Evolutionary conservation across 2,329 filamentous ascomycete genomes (phyloP), one percentile per base, ranked within the genome.

Genomic region (Colletotrichum tabaci): DNA sequence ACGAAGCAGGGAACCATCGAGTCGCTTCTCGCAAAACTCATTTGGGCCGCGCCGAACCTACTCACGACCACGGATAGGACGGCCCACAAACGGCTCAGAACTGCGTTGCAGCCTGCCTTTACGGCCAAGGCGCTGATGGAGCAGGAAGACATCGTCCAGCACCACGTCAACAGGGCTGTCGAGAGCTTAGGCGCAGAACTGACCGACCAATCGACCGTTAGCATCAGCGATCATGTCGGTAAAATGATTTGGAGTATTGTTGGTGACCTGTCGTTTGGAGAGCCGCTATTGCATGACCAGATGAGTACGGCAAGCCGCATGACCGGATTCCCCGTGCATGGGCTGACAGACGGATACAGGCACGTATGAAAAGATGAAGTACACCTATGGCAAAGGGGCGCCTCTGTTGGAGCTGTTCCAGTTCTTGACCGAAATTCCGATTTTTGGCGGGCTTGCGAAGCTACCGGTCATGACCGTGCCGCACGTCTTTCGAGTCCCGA

Each of bases 161-260:
- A 66, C 15, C 67, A 70, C 3, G 55, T 66, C 1, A 30, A 49
- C 6, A 47, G 26, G 5, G 47, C 67, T 0, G n/a, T 70, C 6
- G 61, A 61, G 4, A 42, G 10, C 0, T 23, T 70, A 3, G 61
- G 30, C 1, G 38, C 21, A 4, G 26, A n/a, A 2, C 12, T 61
- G 12, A 40, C 13, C 2, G 38, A 26, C 4, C n/a, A 49, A 8
- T 44, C 38, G 4, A 0, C 8, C 2, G 21, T 66, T 10, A 70
- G 38, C 7, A 55, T 70, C 26, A 70, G 53, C 40, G 40, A 61
- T 10, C 40, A 70, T 13, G 44, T 70, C n/a, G 38, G 23, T 15
- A 60, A 18, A 15, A 70, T 61, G 67, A 66, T 70, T 0, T 70
- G 67, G 67, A 55, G 55, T 8, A 66, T 70, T 15, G 61, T 70